Evolutionary conservation across 2,329 filamentous ascomycete genomes (phyloP).

Genomic region (Arthrobotrys iridis): DNA sequence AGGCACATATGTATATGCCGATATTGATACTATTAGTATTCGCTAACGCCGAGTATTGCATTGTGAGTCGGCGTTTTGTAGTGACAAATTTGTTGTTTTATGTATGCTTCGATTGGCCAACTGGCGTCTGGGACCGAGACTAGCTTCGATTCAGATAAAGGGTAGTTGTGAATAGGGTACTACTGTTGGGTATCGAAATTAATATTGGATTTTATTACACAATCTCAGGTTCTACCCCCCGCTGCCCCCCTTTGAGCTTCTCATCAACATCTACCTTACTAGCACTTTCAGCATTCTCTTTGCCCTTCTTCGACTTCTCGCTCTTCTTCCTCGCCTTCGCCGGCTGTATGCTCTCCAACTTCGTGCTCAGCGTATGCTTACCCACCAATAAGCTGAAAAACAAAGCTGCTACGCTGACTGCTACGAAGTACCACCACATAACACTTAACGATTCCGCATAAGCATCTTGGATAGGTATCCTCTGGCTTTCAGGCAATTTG

Average conservation of each 20-base stretch:
- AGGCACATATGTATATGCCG: too few species aligned
- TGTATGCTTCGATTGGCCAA: too few species aligned
- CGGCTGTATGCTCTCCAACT: constrained; percentile 56
- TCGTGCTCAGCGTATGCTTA: constrained; percentile 57
- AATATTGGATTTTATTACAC: constrained; percentile 8
- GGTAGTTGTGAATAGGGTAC: background rate
- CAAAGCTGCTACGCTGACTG: constrained; percentile 42
- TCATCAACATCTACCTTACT: constrained; percentile 10
- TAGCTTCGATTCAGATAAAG: background rate
- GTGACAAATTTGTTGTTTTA: too few species aligned
- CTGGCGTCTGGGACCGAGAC: background rate
- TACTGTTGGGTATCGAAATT: too few species aligned
- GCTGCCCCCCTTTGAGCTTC: background rate
- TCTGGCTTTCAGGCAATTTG: constrained; percentile 65
- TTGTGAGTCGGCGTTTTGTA: too few species aligned
- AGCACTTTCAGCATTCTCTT: constrained; percentile 14
- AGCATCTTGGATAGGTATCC: constrained; percentile 57
- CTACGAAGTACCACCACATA: constrained; percentile 59
- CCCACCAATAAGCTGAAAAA: constrained; percentile 47
- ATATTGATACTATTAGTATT: too few species aligned
- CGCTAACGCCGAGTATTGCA: too few species aligned
- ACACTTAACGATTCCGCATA: constrained; percentile 57
- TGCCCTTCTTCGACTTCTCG: constrained; percentile 23
- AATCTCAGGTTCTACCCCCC: constrained; percentile 18
- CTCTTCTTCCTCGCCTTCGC: constrained; percentile 46